Evolutionary conservation across 1,284 basidiomycete genomes (phyloP).

Genomic region (Fomitopsis palustris): DNA sequence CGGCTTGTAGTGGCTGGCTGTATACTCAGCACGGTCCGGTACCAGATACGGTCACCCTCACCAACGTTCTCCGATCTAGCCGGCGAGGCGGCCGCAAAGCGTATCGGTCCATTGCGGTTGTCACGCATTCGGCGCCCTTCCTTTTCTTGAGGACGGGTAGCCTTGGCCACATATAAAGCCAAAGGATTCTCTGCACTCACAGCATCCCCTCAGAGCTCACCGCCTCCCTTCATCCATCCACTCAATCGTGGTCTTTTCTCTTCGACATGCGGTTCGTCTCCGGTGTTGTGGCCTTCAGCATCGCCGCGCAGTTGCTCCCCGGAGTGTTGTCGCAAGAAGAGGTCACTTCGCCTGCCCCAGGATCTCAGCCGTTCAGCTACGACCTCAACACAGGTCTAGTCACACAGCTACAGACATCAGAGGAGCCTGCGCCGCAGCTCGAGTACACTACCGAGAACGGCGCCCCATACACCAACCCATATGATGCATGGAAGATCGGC

Average conservation of each 20-base stretch:
- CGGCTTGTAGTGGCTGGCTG: neutral
- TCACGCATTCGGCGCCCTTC: neutral
- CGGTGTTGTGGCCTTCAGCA: neutral
- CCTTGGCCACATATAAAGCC: neutral
- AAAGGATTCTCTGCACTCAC: neutral
- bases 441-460: slow-evolving; percentile 28
- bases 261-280: neutral
- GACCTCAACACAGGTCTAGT: slow-evolving; percentile 21
- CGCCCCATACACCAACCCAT: slow-evolving; percentile 23
- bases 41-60: neutral
- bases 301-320: slow-evolving; percentile 16
- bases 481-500: slow-evolving; percentile 28
- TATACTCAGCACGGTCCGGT: neutral
- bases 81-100: neutral
- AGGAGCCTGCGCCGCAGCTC: slow-evolving; percentile 21
- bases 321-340: slow-evolving; percentile 11
- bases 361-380: slow-evolving; percentile 12
- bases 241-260: neutral
- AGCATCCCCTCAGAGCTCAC: neutral
- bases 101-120: neutral
- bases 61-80: neutral
- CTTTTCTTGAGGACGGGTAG: neutral
- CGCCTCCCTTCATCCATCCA: neutral
- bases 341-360: slow-evolving; percentile 11
- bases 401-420: slow-evolving; percentile 20